Percentiles rank a stretch among this genome's conserved stretches.
Evolutionary conservation across 495 filamentous ascomycete species (phyloP).

Genomic region (Hypoxylon intermedium): DNA sequence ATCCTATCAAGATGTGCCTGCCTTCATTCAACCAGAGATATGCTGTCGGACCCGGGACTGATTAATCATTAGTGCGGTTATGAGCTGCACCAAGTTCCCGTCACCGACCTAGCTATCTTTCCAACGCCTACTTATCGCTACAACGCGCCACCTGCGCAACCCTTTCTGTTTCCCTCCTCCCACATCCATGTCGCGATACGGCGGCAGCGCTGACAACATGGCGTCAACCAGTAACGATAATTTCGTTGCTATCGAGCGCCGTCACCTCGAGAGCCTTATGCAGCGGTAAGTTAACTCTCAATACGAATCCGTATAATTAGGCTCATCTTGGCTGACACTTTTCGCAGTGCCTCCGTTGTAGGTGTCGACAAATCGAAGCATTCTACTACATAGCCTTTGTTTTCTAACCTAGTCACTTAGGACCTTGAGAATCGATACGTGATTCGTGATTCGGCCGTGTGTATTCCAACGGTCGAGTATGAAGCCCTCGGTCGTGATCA

Average conservation of each 20-base stretch:
- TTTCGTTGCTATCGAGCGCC: background rate
- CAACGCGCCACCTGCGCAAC: too few species aligned
- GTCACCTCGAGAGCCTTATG: background rate
- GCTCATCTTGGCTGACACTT: constrained; percentile 1
- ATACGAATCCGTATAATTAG: background rate
- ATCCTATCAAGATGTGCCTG: too few species aligned
- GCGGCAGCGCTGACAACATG: background rate
- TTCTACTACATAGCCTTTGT: too few species aligned
- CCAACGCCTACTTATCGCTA: too few species aligned
- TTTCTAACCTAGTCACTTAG: background rate
- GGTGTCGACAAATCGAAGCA: background rate
- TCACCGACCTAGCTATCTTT: too few species aligned
- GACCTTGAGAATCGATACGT: background rate
- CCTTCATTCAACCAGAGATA: too few species aligned
- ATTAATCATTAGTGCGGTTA: too few species aligned
- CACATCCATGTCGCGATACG: too few species aligned
- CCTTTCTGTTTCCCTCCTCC: too few species aligned
- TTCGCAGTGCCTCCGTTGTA: constrained; percentile 1
- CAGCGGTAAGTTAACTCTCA: constrained; percentile 4
- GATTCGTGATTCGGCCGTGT: background rate
- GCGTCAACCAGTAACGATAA: too few species aligned
- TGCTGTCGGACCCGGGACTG: too few species aligned
- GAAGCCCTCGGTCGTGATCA: constrained; percentile 39
- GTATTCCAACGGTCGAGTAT: constrained; percentile 46
- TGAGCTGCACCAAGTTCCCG: too few species aligned